A percentile compares a stretch with the other conserved stretches of the same genome.
These are phyloP conservation scores for Diaporthe nobilis DNA, from an alignment of 2,329 filamentous ascomycete genomes.

Conservation along the genomic window DNA sequence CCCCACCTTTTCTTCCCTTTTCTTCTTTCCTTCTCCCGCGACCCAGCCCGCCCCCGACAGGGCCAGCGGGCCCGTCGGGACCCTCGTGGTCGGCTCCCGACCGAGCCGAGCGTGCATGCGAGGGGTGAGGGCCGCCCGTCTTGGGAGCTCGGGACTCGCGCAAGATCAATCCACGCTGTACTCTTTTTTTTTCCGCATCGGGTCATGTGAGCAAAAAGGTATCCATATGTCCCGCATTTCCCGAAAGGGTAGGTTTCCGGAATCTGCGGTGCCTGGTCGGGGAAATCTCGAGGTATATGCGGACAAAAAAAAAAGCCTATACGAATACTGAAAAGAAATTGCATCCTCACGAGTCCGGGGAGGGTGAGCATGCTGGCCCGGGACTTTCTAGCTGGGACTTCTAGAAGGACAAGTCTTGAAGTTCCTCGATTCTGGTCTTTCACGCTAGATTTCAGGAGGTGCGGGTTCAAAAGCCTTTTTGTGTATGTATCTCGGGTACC, in stretches of 20 bases:
- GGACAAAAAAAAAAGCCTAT: neutral
- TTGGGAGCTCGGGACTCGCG: neutral
- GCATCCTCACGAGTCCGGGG: neutral
- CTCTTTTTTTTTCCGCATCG: neutral
- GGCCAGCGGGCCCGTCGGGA: conserved; percentile 1
- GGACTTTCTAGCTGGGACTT: neutral
- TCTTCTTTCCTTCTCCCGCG: conserved; percentile 9
- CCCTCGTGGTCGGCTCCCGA: conserved; percentile 7
- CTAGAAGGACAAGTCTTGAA: too few relatives aligned
- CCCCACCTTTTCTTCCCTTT: conserved; percentile 6
- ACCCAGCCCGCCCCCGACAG: neutral
- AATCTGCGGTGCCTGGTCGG: neutral
- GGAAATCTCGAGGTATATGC: conserved; percentile 16
- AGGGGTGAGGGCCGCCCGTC: neutral
- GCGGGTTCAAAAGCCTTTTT: neutral
- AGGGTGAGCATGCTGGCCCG: neutral
- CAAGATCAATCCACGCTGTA: neutral
- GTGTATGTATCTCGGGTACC: neutral
- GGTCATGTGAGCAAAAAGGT: neutral
- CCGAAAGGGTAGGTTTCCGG: neutral
- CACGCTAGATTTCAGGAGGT: neutral
- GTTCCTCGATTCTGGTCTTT: neutral
- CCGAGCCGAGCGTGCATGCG: neutral
- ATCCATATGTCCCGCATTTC: neutral
- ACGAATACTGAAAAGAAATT: neutral